Base-by-base conservation (phyloP, 176 grass and related monocot species). In the Cenchrus purpureus region DNA sequence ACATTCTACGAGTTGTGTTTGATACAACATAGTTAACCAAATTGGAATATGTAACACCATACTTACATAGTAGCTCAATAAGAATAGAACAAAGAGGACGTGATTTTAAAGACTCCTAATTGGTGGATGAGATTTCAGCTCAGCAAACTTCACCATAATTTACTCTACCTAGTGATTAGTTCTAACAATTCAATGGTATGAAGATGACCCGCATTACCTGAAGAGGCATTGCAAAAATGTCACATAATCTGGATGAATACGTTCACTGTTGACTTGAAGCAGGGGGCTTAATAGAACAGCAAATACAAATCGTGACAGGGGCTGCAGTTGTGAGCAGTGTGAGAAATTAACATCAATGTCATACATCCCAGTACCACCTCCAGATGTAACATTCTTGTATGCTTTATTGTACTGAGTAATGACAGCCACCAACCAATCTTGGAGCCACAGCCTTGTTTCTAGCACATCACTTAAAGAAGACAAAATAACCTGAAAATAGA, bases 161-260 rank as follows among this genome's bases (percentile, higher is more conserved):
- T 65, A 60, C 44, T 34, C 62, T 64, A 67, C 37, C 20, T 78
- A 80, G 68, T 61, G 45, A 29, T 51, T 51, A 74, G 58, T 75
- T 69, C 40, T 55, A 64, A 68, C 11, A 73, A 86, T 17, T 62
- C 58, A 65, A 75, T 83, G 67, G 46, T 82, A 79, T 62, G 37
- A 72, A 50, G 81, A 75, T 37, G 82, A 77, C 58, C 69, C 50
- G 63, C 59, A 25, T 81, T 94, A 96, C 93, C 97, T 98, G 83
- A 94, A 94, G 55, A 98, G 91, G 79, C 97, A 98, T 77, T 98
- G 97, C 74, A 98, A 91, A 82, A 91, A 96, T 84, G 92, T 89
- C 83, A 83, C 85, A 69, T 98, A 92, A 73, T 94, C 93, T 83
- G 93, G 91, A 79, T 92, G 90, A 90, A 91, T 86, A 45, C 86